phyloP scores from a whole-genome alignment of 192 early-diverging fungal species.

The Jimgerdemannia lactiflua region DNA sequence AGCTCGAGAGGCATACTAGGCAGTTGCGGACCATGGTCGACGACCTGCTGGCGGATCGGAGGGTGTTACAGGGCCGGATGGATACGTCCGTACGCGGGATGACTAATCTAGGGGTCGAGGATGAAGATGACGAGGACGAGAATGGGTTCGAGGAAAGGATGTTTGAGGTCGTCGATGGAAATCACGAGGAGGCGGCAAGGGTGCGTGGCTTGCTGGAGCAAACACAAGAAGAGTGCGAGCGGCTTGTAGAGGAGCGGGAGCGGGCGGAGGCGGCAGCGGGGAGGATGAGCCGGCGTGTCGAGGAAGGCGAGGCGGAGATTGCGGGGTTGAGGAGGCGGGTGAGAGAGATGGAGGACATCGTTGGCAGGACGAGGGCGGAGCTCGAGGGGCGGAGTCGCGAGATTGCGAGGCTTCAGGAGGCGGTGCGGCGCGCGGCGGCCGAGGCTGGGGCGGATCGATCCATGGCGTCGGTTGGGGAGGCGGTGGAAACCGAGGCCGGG shows the following conservation, averaged over 20 bases:
- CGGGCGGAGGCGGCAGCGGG: neutral
- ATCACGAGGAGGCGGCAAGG: neutral
- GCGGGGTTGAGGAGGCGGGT: neutral
- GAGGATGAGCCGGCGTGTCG: neutral
- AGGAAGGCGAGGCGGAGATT: neutral
- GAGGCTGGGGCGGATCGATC: neutral
- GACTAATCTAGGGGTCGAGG: neutral
- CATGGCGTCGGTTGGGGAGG: neutral
- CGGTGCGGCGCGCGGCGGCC: neutral
- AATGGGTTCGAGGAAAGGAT: neutral
- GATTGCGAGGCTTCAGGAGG: neutral
- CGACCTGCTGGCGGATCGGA: neutral
- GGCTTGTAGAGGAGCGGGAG: neutral
- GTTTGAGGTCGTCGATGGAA: neutral
- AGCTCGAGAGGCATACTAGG: neutral
- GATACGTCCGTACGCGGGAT: neutral
- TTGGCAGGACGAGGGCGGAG: neutral
- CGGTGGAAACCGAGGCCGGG: neutral
- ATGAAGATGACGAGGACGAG: neutral
- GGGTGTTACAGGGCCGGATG: neutral
- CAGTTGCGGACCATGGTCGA: neutral
- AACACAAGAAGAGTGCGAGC: neutral
- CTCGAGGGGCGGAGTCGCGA: neutral
- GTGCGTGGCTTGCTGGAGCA: neutral
- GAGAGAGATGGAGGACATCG: neutral